Conservation (phyloP, 2,329 filamentous ascomycete genomes). For the Pseudogymnoascus sp. region DNA sequence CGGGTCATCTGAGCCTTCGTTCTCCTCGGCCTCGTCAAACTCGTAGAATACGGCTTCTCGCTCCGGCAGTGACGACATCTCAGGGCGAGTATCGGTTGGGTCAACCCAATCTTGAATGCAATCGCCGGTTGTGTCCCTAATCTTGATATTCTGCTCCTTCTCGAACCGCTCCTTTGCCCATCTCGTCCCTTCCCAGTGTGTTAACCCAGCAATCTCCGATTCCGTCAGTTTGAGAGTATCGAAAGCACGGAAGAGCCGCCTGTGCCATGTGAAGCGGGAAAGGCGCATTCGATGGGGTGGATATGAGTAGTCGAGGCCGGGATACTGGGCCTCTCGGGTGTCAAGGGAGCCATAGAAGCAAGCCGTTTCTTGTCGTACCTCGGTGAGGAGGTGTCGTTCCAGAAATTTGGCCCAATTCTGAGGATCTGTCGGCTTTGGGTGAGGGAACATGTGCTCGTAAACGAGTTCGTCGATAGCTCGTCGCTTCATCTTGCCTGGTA, state of each 20-base stretch:
- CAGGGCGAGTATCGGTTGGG: conserved; percentile 29
- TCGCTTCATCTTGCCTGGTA: conserved; percentile 55
- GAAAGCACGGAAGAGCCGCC: conserved; percentile 69
- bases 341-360: conserved; percentile 73
- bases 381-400: conserved; percentile 60
- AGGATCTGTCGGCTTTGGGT: conserved; percentile 60
- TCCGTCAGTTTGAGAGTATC: conserved; percentile 62
- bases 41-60: conserved; percentile 23
- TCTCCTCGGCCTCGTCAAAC: conserved; percentile 32
- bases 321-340: conserved; percentile 74
- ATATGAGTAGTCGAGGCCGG: conserved; percentile 71
- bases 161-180: conserved; percentile 80
- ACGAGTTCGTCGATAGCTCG: conserved; percentile 65
- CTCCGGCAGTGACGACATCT: conserved; percentile 15
- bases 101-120: conserved; percentile 58
- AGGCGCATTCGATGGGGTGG: conserved; percentile 70
- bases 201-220: conserved; percentile 63
- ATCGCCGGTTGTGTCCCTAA: conserved; percentile 65
- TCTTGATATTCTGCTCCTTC: conserved; percentile 62
- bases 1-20: conserved; percentile 32
- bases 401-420: conserved; percentile 65
- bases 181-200: conserved; percentile 76
- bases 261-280: conserved; percentile 69
- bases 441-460: conserved; percentile 67
- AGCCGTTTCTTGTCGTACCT: conserved; percentile 69